Conservation (phyloP, 805 yeast genomes). For the Wickerhamiella allomyrinae region DNA sequence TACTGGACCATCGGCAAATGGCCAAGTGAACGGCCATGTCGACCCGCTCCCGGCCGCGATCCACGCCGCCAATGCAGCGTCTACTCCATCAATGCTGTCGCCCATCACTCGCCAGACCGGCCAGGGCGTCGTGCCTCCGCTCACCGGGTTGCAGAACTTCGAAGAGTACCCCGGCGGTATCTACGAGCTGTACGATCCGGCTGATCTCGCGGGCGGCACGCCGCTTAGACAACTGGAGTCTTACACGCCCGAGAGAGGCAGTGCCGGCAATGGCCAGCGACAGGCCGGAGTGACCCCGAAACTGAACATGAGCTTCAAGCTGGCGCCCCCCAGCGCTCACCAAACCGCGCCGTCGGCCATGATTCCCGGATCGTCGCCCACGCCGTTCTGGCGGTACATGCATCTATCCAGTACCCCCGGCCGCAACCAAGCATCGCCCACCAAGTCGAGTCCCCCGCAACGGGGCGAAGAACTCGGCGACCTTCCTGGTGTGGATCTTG, state of each 20-base stretch:
- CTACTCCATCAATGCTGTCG: not conserved
- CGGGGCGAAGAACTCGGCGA: constrained; percentile 1
- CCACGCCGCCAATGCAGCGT: not conserved
- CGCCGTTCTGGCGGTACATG: constrained; percentile 76
- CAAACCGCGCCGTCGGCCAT: constrained; percentile 29
- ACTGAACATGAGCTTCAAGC: constrained; percentile 11
- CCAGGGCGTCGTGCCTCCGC: not conserved
- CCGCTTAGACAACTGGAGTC: constrained; percentile 33
- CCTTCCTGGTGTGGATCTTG: not conserved
- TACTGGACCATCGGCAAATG: too few relatives aligned
- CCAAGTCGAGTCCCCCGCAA: constrained; percentile 1
- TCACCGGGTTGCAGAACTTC: not conserved
- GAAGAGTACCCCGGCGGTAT: not conserved
- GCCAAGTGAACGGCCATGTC: constrained; percentile 7
- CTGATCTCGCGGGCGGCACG: not conserved
- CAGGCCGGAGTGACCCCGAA: not conserved
- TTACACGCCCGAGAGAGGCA: constrained; percentile 49
- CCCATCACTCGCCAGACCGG: not conserved
- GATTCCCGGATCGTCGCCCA: constrained; percentile 60
- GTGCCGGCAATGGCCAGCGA: constrained; percentile 2
- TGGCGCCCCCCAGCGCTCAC: constrained; percentile 27
- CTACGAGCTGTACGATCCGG: not conserved
- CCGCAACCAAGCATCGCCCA: not conserved
- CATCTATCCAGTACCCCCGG: constrained; percentile 45
- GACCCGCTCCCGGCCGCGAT: constrained; percentile 4